Percentiles rank a stretch among this genome's conserved stretches.
phyloP scores from a whole-genome alignment of 164 flowering plant species.

The Dillenia suffruticosa region DNA sequence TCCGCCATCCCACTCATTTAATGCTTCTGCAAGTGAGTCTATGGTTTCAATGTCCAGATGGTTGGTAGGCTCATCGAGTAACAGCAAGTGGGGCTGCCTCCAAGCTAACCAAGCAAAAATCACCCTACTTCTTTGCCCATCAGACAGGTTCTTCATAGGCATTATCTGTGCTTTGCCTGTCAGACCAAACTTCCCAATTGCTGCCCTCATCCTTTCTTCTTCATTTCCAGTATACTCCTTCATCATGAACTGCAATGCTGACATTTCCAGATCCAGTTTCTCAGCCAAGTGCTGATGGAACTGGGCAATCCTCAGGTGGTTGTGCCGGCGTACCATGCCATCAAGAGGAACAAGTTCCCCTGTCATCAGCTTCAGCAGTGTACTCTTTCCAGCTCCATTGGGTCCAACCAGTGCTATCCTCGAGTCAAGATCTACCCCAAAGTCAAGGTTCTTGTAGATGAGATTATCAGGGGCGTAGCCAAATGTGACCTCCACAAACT shows the following conservation, averaged over 20 bases:
- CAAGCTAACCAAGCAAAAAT: conserved; percentile 91
- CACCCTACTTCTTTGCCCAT: conserved; percentile 91
- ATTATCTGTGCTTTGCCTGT: conserved; percentile 91
- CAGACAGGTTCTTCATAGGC: conserved; percentile 92
- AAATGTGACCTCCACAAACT: conserved; percentile 87
- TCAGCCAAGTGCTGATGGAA: conserved; percentile 93
- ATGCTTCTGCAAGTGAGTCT: conserved; percentile 84
- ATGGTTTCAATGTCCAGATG: conserved; percentile 94
- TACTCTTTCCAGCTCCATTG: conserved; percentile 98
- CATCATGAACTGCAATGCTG: conserved; percentile 84
- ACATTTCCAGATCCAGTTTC: conserved; percentile 79
- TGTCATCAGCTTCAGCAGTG: conserved; percentile 93
- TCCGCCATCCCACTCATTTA: conserved; percentile 97
- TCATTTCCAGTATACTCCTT: conserved; percentile 85
- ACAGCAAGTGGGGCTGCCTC: conserved; percentile 75
- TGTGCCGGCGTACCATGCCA: conserved; percentile 96
- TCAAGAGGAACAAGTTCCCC: conserved; percentile 83
- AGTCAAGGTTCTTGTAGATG: conserved; percentile 84
- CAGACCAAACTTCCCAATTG: conserved; percentile 85
- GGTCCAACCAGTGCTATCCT: conserved; percentile 94
- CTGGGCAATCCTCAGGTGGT: conserved; percentile 90
- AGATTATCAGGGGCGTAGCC: conserved; percentile 90
- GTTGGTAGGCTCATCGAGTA: conserved; percentile 87
- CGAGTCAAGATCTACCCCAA: conserved; percentile 95
- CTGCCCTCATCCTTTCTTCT: conserved; percentile 94